Conservation (phyloP, 371 early-diverging fungal species). For the Actinomortierella wolfii region DNA sequence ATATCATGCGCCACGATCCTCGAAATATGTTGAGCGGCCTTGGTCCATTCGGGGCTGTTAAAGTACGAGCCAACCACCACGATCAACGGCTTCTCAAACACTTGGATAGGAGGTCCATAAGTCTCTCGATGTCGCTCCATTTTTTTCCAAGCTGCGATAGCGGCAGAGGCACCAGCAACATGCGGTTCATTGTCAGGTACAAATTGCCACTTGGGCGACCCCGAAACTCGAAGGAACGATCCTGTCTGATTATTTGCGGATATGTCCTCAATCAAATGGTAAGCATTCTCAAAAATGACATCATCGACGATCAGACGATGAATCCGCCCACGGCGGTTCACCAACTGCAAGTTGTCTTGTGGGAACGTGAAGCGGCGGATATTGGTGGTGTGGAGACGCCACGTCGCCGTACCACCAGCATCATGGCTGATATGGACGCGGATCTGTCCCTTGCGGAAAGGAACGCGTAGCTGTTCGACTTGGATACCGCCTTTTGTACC, state of each 20-base stretch:
- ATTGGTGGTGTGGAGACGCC: slow-evolving; percentile 57
- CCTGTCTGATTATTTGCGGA: background rate
- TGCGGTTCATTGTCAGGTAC: no score
- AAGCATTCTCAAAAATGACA: slow-evolving; percentile 1
- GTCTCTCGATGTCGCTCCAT: slow-evolving; percentile 57
- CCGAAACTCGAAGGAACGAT: slow-evolving; percentile 10
- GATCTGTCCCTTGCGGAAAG: slow-evolving; percentile 49
- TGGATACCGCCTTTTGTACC: slow-evolving; percentile 65
- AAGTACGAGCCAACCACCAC: slow-evolving; percentile 20
- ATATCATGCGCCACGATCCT: slow-evolving; percentile 64
- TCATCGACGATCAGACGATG: slow-evolving; percentile 16
- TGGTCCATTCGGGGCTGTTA: slow-evolving; percentile 7
- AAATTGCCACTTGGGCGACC: background rate
- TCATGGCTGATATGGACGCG: slow-evolving; percentile 28
- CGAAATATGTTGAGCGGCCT: slow-evolving; percentile 48
- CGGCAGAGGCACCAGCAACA: no score
- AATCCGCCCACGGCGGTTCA: slow-evolving; percentile 9
- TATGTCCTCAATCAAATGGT: background rate
- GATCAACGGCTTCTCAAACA: slow-evolving; percentile 36
- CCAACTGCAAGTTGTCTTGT: slow-evolving; percentile 17
- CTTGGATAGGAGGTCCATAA: slow-evolving; percentile 65
- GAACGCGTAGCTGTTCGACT: slow-evolving; percentile 65
- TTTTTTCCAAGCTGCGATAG: slow-evolving; percentile 46
- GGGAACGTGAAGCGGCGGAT: slow-evolving; percentile 56
- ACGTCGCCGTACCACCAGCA: slow-evolving; percentile 14